These are phyloP conservation scores for Paraphoma sp. DNA, from an alignment of 2,329 filamentous ascomycete species.

Conservation along the genomic window DNA sequence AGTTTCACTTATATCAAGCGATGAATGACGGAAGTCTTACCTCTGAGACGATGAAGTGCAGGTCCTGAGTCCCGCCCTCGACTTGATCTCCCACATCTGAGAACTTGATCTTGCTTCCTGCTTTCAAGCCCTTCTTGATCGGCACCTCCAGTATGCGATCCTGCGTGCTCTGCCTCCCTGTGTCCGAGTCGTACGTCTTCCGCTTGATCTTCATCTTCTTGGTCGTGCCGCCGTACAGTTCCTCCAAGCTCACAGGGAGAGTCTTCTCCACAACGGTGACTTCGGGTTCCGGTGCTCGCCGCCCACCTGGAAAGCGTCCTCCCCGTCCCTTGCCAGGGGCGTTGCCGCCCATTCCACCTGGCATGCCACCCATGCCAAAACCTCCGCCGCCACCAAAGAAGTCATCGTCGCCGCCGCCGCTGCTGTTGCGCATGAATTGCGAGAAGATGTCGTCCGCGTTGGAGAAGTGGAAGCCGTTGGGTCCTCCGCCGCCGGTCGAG, in stretches of 20 bases:
- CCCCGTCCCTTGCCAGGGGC: conserved; percentile 22
- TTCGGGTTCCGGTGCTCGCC: conserved; percentile 72
- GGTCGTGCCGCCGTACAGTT: conserved; percentile 82
- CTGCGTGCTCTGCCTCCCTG: conserved; percentile 82
- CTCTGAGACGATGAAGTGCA: conserved; percentile 95
- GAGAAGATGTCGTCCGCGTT: conserved; percentile 84
- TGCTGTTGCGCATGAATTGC: conserved; percentile 74
- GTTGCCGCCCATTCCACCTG: conserved; percentile 38
- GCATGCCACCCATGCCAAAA: conserved; percentile 45
- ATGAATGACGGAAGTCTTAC: conserved; percentile 68
- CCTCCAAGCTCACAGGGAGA: conserved; percentile 82
- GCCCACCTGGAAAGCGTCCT: conserved; percentile 45
- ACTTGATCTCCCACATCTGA: conserved; percentile 97
- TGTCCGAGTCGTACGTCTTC: conserved; percentile 84
- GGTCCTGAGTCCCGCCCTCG: conserved; percentile 91
- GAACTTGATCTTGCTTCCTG: conserved; percentile 98
- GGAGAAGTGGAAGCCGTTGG: conserved; percentile 78
- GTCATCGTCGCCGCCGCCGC: conserved; percentile 57
- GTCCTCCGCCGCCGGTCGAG: conserved; percentile 58
- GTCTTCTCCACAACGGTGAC: conserved; percentile 89
- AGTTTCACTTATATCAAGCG: conserved; percentile 20
- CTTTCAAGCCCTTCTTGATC: conserved; percentile 94
- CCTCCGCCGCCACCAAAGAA: conserved; percentile 55
- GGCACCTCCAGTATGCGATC: conserved; percentile 93
- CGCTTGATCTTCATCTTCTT: conserved; percentile 99